Evolutionary conservation across 2,329 filamentous ascomycete genomes (phyloP).

Genomic region (Fusarium secorum): DNA sequence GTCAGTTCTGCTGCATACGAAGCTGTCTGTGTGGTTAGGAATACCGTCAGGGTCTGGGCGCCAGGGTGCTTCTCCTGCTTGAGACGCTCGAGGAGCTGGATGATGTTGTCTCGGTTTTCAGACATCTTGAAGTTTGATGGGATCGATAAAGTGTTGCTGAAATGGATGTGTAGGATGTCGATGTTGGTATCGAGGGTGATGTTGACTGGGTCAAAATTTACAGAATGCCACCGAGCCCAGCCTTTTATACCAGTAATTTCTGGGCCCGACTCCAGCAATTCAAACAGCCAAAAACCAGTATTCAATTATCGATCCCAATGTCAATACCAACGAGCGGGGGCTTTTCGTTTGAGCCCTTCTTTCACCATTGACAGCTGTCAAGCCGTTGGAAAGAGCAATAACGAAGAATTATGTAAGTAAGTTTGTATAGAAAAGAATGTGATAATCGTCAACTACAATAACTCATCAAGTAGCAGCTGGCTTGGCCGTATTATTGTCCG

Average conservation of each 20-base stretch:
- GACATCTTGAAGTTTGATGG: not conserved
- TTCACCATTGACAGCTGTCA: not conserved
- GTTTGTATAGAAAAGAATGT: not conserved
- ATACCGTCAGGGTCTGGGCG: conserved; percentile 10
- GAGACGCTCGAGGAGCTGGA: conserved; percentile 13
- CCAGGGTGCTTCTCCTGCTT: not conserved
- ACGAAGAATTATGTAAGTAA: not conserved
- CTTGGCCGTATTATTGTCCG: not conserved
- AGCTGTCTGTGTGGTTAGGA: accelerated
- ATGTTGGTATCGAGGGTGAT: not conserved
- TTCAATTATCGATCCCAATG: not conserved
- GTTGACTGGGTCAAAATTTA: conserved; percentile 1
- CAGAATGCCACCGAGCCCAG: not conserved
- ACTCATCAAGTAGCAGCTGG: not conserved
- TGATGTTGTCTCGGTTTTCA: not conserved
- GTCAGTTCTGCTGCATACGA: not conserved
- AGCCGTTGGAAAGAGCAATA: not conserved
- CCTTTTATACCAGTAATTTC: not conserved
- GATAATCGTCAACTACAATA: not conserved
- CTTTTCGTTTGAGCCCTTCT: not conserved
- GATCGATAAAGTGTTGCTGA: not conserved
- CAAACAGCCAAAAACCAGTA: not conserved
- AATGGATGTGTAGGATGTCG: not conserved
- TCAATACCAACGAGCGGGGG: not conserved
- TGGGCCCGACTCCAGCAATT: not conserved